Base-by-base conservation (phyloP, 345 rosid genomes). In the Linum usitatissimum region DNA sequence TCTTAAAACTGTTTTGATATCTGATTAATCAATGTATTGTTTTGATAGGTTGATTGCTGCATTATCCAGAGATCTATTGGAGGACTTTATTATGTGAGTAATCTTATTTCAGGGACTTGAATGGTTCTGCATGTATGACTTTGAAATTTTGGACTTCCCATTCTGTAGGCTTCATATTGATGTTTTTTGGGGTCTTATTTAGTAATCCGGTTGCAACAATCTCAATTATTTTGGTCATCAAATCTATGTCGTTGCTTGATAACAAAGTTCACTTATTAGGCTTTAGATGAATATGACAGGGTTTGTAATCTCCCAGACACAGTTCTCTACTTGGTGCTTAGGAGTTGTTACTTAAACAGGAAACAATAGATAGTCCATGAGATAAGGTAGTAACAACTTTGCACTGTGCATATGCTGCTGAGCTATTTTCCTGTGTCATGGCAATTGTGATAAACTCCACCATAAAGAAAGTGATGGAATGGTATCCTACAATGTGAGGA, bases 21-120 rank as follows among this genome's bases (percentile, higher is more conserved):
- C 51, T 45, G 51, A 45, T 45, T 20, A 21, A 56, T 48, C 15
- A 30, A 30, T 17, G 6, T 8, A 14, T 70, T 38, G 28, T 30
- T 51, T 60, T 30, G 73, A 20, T 94, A 91, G 98, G 78, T 77
- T 89, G 85, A 73, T 84, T 67, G 88, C 91, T 64, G 90, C 84
- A 36, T 83, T 90, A 61, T 85, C 94, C 54, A 90, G 96, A 76
- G 99, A 93, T 78, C 84, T 90, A 61, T 75, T 84, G 31, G 73
- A 81, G 60, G 99, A 86, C 48, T 86, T 90, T 61, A 30, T 77
- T 53, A 78, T 73, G 97, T 93, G 74, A 86, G 96, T 84, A 23
- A 64, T 70, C 42, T 18, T 63, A 17, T 48, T 34, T 36, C 17
- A 55, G 23, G 4, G 12, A 28, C 38, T 55, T 55, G 23, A 17